Percentiles rank a stretch among this genome's conserved stretches.
Conservation (phyloP, 1,139 yeast genomes). For the Hansenula lynferdii region DNA sequence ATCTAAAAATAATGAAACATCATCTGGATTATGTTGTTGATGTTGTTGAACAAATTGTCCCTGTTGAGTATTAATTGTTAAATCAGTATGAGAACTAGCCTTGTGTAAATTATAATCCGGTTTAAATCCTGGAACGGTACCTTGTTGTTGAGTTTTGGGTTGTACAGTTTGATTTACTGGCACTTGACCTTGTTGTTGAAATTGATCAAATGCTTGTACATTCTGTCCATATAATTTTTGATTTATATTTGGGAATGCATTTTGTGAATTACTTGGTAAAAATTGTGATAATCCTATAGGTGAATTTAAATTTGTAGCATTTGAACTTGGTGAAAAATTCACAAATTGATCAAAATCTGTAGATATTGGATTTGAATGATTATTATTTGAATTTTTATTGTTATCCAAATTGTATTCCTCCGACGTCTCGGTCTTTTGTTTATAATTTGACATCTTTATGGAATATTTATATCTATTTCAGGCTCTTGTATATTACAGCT, state of each 20-base stretch:
- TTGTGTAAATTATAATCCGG: conserved; percentile 11
- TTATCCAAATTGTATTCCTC: not conserved
- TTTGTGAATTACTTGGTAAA: not conserved
- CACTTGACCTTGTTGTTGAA: too few species aligned
- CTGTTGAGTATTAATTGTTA: conserved; percentile 1
- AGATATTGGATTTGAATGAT: not conserved
- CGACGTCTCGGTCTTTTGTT: not conserved
- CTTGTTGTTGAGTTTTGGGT: too few species aligned
- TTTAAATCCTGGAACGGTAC: conserved; percentile 15
- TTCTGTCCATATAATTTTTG: not conserved
- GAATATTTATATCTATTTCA: too few species aligned
- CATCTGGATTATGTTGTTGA: not conserved
- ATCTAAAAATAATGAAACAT: conserved; percentile 12
- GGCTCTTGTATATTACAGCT: too few species aligned
- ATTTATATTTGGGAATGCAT: conserved; percentile 1
- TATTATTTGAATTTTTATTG: not conserved
- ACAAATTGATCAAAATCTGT: conserved; percentile 10
- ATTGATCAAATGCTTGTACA: not conserved
- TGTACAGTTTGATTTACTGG: too few species aligned
- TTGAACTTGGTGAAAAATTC: conserved; percentile 5
- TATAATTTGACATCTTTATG: conserved; percentile 1
- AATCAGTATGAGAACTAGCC: conserved; percentile 12
- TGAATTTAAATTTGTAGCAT: conserved; percentile 4
- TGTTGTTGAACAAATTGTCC: too few species aligned
- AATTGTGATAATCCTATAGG: conserved; percentile 5